Evolutionary conservation across 371 early-diverging fungal species (phyloP), one percentile per base, ranked within the genome.

Genomic region (Mortierella sp.): DNA sequence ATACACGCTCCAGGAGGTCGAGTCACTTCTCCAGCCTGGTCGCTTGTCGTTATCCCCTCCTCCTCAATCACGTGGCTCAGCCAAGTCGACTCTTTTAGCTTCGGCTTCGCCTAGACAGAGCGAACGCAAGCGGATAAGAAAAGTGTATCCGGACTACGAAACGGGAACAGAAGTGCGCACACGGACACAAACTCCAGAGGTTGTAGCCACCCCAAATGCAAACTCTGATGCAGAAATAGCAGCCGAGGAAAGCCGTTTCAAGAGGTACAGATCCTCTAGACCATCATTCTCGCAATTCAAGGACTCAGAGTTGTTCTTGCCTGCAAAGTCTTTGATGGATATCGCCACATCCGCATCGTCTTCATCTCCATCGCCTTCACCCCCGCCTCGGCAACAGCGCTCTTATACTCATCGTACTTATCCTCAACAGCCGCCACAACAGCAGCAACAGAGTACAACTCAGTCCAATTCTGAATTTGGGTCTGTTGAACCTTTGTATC

Each of bases 1-100:
- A 30, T 78, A 73, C 67, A 78, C 78, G 16, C 70, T 78, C 6
- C 73, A 73, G 18, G 78, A 78, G 59, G 67, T 78, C 37, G 78
- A 78, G 62, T 73, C 78, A 2, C 63, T 78, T 14, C 61, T 66
- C 10, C 63, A 72, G 52, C 26, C 54, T 54, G 54, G 54, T 39
- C 70, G 14, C 32, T 32, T n/a, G 24, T 66, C 70, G 2, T 30
- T 45, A 49, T 68, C 69, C 14, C 66, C 72, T 26, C 61, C 62
- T 12, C 49, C n/a, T 51, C 68, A 49, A 11, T 32, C 60, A 24
- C 65, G 24, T 43, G 26, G 54, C 8, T 54, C 54, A 12, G 26
- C 12, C 26, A 54, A 54, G 26, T n/a, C 54, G 16, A 26, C 0
- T 12, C 5, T 5, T 24, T 5, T 5, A 24, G 4, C 43, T 16